A percentile compares a stretch with the other conserved stretches of the same genome.
phyloP scores from a whole-genome alignment of 345 rosid species.

The Excoecaria agallocha region DNA sequence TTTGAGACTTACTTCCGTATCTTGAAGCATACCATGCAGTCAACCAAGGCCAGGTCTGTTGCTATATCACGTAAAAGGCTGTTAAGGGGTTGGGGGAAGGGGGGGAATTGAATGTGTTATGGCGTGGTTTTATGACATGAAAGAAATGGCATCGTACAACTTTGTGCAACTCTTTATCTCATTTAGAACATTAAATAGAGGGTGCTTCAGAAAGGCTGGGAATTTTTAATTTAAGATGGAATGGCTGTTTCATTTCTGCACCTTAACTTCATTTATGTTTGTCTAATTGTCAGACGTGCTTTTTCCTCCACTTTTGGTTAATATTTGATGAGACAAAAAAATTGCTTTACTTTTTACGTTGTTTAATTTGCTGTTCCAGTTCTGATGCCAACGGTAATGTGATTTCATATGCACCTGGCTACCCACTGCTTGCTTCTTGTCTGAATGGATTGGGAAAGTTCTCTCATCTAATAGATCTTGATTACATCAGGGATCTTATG shows the following conservation, averaged over 20 bases:
- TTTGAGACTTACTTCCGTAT: conserved; percentile 91
- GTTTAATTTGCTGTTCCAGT: conserved; percentile 34
- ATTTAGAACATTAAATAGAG: no score
- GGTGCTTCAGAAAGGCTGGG: background rate
- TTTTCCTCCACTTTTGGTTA: background rate
- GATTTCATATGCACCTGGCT: conserved; percentile 39
- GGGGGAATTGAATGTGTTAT: background rate
- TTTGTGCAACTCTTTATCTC: background rate
- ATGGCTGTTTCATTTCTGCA: background rate
- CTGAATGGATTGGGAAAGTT: conserved; percentile 83
- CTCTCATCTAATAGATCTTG: conserved; percentile 79
- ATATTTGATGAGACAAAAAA: background rate
- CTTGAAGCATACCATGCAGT: conserved; percentile 65
- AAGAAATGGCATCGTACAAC: background rate
- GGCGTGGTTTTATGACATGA: background rate
- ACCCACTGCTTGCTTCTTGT: conserved; percentile 79
- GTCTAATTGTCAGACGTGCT: background rate
- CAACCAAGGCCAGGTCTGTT: conserved; percentile 50
- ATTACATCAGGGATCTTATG: conserved; percentile 88
- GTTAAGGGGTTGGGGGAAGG: background rate
- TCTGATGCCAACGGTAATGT: conserved; percentile 37
- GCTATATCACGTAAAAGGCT: background rate
- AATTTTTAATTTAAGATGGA: conserved; percentile 1
- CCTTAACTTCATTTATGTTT: background rate
- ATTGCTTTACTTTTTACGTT: background rate